Evolutionary conservation across 768 basidiomycete genomes (phyloP).

Genomic region (Leccinum boreale): DNA sequence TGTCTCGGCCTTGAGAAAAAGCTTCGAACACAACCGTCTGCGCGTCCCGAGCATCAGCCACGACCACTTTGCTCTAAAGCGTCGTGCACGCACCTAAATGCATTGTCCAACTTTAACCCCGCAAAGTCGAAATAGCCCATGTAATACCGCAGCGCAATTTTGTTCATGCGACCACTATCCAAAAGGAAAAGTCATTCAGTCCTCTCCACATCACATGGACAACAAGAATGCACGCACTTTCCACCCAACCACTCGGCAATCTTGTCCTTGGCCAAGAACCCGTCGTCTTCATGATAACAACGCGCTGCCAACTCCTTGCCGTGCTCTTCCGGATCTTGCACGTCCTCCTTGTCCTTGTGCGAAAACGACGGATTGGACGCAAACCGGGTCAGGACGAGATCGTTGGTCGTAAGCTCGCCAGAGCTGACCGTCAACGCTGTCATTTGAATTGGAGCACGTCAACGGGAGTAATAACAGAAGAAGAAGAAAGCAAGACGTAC

Average conservation of each 20-base stretch:
- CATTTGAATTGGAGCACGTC: constrained; percentile 7
- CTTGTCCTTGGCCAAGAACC: constrained; percentile 76
- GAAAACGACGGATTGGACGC: constrained; percentile 37
- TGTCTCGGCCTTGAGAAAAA: constrained; percentile 93
- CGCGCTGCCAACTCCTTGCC: constrained; percentile 72
- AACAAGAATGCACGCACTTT: constrained; percentile 55
- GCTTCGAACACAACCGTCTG: constrained; percentile 85
- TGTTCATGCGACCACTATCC: constrained; percentile 71
- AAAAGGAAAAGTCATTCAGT: not conserved
- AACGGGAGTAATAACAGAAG: constrained; percentile 12
- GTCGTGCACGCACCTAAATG: constrained; percentile 65
- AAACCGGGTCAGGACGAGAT: constrained; percentile 44
- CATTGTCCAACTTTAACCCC: constrained; percentile 76
- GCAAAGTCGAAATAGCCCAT: constrained; percentile 88
- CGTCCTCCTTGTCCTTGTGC: constrained; percentile 54
- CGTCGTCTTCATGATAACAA: constrained; percentile 85
- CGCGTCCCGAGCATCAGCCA: not conserved
- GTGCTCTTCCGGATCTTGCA: constrained; percentile 54
- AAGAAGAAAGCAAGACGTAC: constrained; percentile 37
- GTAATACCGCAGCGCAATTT: constrained; percentile 71
- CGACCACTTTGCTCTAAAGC: not conserved
- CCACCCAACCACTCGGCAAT: constrained; percentile 97
- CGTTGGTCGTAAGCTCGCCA: constrained; percentile 54
- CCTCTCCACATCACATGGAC: not conserved
- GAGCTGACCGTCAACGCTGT: constrained; percentile 35